Percentiles rank a stretch among this genome's conserved stretches.
Evolutionary conservation across 176 grass and related monocot genomes (phyloP).

Genomic region (Carex parvula): DNA sequence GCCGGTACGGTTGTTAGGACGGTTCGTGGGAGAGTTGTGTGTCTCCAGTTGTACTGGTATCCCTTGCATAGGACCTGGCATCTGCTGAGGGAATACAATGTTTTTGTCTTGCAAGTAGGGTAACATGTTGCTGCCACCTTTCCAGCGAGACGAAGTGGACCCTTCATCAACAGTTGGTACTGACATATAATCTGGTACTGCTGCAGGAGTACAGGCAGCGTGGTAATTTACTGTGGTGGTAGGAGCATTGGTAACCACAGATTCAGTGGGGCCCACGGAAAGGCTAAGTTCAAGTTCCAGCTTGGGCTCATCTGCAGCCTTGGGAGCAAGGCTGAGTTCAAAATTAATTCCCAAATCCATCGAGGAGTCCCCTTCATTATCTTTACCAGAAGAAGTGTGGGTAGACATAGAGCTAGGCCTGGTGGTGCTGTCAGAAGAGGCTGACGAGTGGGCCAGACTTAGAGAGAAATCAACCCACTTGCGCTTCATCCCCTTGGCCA

Average conservation of each 20-base stretch:
- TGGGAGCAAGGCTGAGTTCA: constrained; percentile 53
- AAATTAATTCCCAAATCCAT: constrained; percentile 65
- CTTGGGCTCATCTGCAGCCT: constrained; percentile 26
- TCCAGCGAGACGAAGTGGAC: constrained; percentile 71
- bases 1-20: constrained; percentile 33
- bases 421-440: constrained; percentile 56
- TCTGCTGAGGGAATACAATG: constrained; percentile 17
- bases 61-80: constrained; percentile 24
- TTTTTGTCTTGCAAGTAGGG: constrained; percentile 44
- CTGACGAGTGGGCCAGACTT: constrained; percentile 49
- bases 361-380: constrained; percentile 52
- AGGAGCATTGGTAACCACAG: constrained; percentile 45
- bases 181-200: constrained; percentile 28
- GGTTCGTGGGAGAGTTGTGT: constrained; percentile 36
- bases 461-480: constrained; percentile 50
- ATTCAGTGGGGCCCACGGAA: constrained; percentile 52
- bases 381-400: constrained; percentile 54
- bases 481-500: constrained; percentile 60
- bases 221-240: constrained; percentile 21
- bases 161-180: constrained; percentile 73
- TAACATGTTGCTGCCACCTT: constrained; percentile 50
- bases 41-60: constrained; percentile 30
- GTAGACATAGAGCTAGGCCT: constrained; percentile 56
- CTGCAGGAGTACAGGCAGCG: constrained; percentile 1
- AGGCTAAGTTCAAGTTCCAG: constrained; percentile 71